phyloP scores from a whole-genome alignment of 179 eudicot genomes.

The Spergularia azorica region DNA sequence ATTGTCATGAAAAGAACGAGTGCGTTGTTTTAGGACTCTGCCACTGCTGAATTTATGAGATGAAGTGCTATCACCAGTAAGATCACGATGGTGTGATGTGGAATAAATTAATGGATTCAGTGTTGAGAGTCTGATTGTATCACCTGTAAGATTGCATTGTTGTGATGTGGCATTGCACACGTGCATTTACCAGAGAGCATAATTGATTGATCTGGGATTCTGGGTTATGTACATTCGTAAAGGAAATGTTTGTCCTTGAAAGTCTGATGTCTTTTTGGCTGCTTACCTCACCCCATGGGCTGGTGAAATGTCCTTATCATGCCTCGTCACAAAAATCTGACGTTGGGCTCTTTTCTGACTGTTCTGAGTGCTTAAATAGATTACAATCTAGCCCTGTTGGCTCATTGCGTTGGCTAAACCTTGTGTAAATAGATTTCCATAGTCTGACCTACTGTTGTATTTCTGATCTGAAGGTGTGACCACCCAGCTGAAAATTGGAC shows the following conservation, averaged over 20 bases:
- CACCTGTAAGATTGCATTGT: neutral
- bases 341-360: neutral
- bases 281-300: neutral
- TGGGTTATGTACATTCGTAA: neutral
- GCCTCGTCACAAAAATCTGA: neutral
- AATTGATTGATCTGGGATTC: no score
- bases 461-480: constrained; percentile 57
- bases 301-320: neutral
- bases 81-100: neutral
- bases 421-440: neutral
- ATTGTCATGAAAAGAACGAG: neutral
- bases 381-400: neutral
- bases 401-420: neutral
- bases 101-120: neutral
- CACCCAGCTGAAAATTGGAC: constrained; percentile 87
- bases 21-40: neutral
- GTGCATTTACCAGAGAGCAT: no score
- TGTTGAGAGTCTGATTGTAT: neutral
- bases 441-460: neutral
- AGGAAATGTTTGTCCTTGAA: neutral
- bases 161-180: neutral
- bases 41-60: neutral
- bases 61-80: neutral
- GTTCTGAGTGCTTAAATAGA: neutral
- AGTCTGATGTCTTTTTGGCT: neutral